These are phyloP conservation scores for Paecilomyces fulvus DNA, from an alignment of 2,329 filamentous ascomycete genomes.

Conservation along the genomic window DNA sequence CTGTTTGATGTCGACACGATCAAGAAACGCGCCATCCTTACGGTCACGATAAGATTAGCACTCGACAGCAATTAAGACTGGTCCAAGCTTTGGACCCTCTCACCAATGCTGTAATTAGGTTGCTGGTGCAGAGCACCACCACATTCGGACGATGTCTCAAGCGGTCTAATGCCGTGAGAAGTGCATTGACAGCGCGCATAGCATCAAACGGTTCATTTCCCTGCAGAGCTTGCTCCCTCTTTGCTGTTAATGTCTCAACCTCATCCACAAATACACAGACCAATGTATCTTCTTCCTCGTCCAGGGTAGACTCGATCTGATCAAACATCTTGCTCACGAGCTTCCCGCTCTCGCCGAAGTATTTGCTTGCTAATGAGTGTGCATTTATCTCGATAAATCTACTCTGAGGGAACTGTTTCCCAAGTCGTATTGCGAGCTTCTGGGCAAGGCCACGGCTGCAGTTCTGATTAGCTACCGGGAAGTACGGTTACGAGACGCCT, in stretches of 20 bases:
- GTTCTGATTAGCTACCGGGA: background rate
- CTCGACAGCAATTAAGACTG: background rate
- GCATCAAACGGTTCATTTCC: constrained; percentile 40
- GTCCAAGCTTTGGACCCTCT: constrained; percentile 4
- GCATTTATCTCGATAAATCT: constrained; percentile 41
- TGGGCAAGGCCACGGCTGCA: constrained; percentile 38
- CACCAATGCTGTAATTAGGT: constrained; percentile 36
- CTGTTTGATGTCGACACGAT: constrained; percentile 42
- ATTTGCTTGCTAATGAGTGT: constrained; percentile 39
- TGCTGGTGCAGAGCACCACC: constrained; percentile 44
- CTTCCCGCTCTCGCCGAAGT: constrained; percentile 41
- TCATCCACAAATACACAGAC: constrained; percentile 43
- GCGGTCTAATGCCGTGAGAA: constrained; percentile 41
- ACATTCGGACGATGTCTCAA: constrained; percentile 37
- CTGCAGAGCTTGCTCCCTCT: constrained; percentile 30
- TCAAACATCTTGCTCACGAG: constrained; percentile 37
- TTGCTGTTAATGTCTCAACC: constrained; percentile 41
- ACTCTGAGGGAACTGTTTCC: constrained; percentile 29
- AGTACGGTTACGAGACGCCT: background rate
- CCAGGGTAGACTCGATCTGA: constrained; percentile 25
- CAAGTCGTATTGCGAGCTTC: constrained; percentile 42
- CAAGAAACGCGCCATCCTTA: constrained; percentile 40
- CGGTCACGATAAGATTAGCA: background rate
- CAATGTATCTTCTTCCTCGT: constrained; percentile 33
- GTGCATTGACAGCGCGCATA: constrained; percentile 42